Evolutionary conservation across 352 stramenopile genomes (phyloP).

Genomic region (Pythium aristosporum): DNA sequence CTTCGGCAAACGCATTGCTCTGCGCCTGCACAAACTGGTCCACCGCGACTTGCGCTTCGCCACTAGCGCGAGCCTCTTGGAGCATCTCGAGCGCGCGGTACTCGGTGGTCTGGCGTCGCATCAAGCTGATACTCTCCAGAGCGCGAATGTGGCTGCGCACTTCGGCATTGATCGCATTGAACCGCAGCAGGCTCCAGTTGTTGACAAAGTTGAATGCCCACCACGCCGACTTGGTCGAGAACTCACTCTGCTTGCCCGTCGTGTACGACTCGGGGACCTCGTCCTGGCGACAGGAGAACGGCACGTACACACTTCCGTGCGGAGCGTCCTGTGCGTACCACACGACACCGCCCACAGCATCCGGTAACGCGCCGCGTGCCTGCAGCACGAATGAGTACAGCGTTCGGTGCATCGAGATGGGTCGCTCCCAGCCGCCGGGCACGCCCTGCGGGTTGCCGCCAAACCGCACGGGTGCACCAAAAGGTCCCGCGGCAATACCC

Average conservation of each 20-base stretch:
- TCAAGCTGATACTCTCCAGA: slow-evolving; percentile 46
- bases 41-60: slow-evolving; percentile 9
- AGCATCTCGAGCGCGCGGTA: slow-evolving; percentile 30
- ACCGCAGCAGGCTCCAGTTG: slow-evolving; percentile 81
- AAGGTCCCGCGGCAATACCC: slow-evolving; percentile 83
- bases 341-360: slow-evolving; percentile 50
- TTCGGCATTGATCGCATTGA: slow-evolving; percentile 61
- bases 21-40: slow-evolving; percentile 32
- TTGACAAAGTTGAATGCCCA: slow-evolving; percentile 88
- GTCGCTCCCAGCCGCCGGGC: slow-evolving; percentile 79
- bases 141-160: slow-evolving; percentile 36
- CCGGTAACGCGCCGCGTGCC: slow-evolving; percentile 32
- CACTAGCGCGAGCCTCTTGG: neutral
- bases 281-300: slow-evolving; percentile 58
- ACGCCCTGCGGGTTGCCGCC: slow-evolving; percentile 47
- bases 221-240: slow-evolving; percentile 66
- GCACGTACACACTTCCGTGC: slow-evolving; percentile 70
- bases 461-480: slow-evolving; percentile 43
- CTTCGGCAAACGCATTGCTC: slow-evolving; percentile 56
- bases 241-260: slow-evolving; percentile 68
- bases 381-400: slow-evolving; percentile 81
- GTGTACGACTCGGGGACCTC: slow-evolving; percentile 55
- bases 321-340: slow-evolving; percentile 72
- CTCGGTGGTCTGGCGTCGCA: slow-evolving; percentile 18
- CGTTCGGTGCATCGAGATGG: slow-evolving; percentile 92